Evolutionary conservation across 331 rosid species (phyloP), one percentile per base, ranked within the genome.

Genomic region (Erythrophleum ivorense): DNA sequence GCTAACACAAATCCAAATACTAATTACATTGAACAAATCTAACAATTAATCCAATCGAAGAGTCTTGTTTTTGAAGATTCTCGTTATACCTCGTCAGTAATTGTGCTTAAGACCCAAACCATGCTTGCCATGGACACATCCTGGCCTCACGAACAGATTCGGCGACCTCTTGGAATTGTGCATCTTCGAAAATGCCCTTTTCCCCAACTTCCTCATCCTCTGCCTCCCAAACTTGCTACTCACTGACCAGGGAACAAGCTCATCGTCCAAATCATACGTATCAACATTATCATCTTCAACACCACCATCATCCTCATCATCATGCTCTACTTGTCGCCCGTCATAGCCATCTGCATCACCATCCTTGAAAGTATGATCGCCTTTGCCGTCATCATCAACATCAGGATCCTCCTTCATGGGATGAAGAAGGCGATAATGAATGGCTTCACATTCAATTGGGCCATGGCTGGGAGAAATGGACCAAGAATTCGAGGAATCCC

Each of bases 161-260:
- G 97, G 92, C 6, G 89, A 80, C 48, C 81, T 90, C 83, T 91
- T 94, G 0, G 97, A 90, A 76, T 64, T 87, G 19, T 80, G 63
- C 93, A 88, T 88, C 85, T 85, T 94, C 57, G 96, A 52, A 80
- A 80, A 91, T 9, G 75, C 89, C 89, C 97, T 91, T 84, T 92
- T 92, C 88, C 98, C 98, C 78, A 91, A 81, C 41, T 94, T 94
- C 86, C 95, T 94, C 97, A 94, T 91, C 87, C 97, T 89, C 86
- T 94, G 88, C 76, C 97, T 83, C 85, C 85, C 91, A 19, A 92
- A 63, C 57, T 88, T 92, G 41, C 63, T 81, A 60, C 91, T 79
- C 29, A 92, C 92, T 14, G 86, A 79, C 97, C 97, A 92, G 1
- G 98, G 97, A 85, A 94, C 91, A 33, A 94, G 91, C 83, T 94